Percentiles rank a stretch among this genome's conserved stretches.
Conservation (phyloP, 805 yeast genomes). For the Hagleromyces aurorensis region DNA sequence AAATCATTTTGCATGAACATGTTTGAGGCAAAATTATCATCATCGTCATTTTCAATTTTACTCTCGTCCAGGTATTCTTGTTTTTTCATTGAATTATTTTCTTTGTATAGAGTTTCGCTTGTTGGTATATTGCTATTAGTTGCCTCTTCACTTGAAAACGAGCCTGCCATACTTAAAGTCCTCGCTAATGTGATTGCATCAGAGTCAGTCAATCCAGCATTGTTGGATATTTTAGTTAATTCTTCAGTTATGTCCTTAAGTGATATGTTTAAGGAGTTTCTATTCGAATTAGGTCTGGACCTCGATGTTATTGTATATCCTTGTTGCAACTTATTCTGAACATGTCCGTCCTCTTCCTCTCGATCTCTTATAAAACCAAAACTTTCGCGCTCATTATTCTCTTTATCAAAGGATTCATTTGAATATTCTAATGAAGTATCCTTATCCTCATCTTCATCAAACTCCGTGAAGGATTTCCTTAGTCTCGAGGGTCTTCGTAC, state of each 20-base stretch:
- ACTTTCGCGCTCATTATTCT: constrained; percentile 6
- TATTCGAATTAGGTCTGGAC: constrained; percentile 4
- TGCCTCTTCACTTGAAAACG: constrained; percentile 35
- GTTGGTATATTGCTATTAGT: constrained; percentile 1
- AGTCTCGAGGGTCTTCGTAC: constrained; percentile 30
- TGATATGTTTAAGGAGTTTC: constrained; percentile 51
- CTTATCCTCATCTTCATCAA: constrained; percentile 26
- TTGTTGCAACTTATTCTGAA: constrained; percentile 1
- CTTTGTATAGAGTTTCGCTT: constrained; percentile 2
- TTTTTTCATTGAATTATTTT: constrained; percentile 1
- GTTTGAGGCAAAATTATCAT: constrained; percentile 26
- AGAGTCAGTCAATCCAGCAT: constrained; percentile 70
- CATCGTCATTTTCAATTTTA: constrained; percentile 6
- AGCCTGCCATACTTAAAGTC: constrained; percentile 62
- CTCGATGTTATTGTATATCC: constrained; percentile 5
- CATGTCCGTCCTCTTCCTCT: not conserved
- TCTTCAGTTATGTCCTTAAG: constrained; percentile 67
- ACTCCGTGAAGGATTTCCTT: constrained; percentile 28
- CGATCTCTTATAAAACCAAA: constrained; percentile 2
- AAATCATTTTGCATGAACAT: constrained; percentile 25
- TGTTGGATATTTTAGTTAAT: constrained; percentile 60
- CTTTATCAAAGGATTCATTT: constrained; percentile 19
- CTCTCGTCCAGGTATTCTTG: constrained; percentile 1
- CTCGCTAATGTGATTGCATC: constrained; percentile 82
- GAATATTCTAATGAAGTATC: constrained; percentile 28